A percentile compares a stretch with the other conserved stretches of the same genome.
Conservation (phyloP, 2,329 filamentous ascomycete genomes). For the Rachicladosporium sp. region DNA sequence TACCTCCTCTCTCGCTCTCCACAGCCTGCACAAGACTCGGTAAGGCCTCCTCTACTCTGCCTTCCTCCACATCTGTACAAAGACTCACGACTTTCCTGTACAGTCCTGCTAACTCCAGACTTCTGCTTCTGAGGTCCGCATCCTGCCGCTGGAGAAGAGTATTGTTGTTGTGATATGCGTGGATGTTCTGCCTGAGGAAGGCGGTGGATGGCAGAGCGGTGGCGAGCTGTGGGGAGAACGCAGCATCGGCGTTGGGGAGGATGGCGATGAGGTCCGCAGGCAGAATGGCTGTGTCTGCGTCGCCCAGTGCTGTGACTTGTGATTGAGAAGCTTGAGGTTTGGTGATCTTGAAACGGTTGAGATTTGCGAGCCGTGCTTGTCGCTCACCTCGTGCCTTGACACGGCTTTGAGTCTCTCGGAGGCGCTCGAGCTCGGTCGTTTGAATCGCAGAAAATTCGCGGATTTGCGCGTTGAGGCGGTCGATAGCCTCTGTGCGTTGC, state of each 20-base stretch:
- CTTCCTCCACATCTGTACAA: slow-evolving; percentile 69
- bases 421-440: slow-evolving; percentile 59
- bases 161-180: slow-evolving; percentile 59
- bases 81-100: slow-evolving; percentile 80
- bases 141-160: slow-evolving; percentile 55
- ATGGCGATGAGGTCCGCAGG: slow-evolving; percentile 1
- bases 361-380: slow-evolving; percentile 62
- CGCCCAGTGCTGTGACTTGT: not conserved
- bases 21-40: slow-evolving; percentile 74
- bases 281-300: slow-evolving; percentile 2
- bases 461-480: slow-evolving; percentile 68
- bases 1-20: slow-evolving; percentile 56
- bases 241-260: slow-evolving; percentile 1
- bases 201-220: slow-evolving; percentile 16
- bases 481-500: slow-evolving; percentile 71
- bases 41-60: slow-evolving; percentile 67
- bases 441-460: slow-evolving; percentile 69
- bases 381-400: slow-evolving; percentile 52
- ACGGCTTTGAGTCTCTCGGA: slow-evolving; percentile 58
- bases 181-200: slow-evolving; percentile 51
- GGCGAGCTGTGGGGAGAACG: slow-evolving; percentile 4
- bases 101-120: slow-evolving; percentile 72
- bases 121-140: slow-evolving; percentile 60
- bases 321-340: slow-evolving; percentile 7
- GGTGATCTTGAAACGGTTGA: slow-evolving; percentile 60